Conservation (phyloP, 306 rosid species). For the Quercus suber region DNA sequence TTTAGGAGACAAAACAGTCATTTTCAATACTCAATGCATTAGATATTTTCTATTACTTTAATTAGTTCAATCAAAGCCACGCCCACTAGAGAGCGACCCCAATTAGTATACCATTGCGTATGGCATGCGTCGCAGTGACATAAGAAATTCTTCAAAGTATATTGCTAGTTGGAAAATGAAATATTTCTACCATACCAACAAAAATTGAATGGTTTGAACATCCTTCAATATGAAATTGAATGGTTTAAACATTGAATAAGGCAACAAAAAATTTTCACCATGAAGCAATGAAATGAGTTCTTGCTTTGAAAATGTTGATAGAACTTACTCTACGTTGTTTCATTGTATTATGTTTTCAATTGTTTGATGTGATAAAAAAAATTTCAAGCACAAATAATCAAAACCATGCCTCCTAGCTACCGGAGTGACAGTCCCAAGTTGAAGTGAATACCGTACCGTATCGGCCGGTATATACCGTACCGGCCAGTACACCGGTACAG, state of each 20-base stretch:
- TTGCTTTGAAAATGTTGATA: neutral
- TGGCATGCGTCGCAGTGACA: constrained; percentile 41
- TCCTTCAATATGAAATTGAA: no score
- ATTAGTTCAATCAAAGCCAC: constrained; percentile 25
- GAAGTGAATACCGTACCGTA: no score
- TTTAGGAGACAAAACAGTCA: no score
- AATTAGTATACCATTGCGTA: constrained; percentile 28
- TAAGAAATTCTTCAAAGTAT: constrained; percentile 61
- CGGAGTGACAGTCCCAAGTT: no score
- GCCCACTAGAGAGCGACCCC: constrained; percentile 25
- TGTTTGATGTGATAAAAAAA: no score
- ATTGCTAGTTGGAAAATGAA: constrained; percentile 65
- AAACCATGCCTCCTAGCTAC: no score
- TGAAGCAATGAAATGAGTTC: neutral
- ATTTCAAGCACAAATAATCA: no score
- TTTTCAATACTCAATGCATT: no score
- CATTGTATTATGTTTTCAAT: no score
- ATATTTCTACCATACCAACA: constrained; percentile 62
- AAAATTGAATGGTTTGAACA: neutral
- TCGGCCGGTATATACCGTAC: no score
- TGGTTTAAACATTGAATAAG: constrained; percentile 38
- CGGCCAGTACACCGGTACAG: no score
- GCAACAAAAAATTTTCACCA: constrained; percentile 39
- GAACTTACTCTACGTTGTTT: constrained; percentile 1
- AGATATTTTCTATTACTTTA: neutral